These are phyloP conservation scores for Fusarium ambrosium DNA, from an alignment of 2,329 filamentous ascomycete genomes.

Conservation along the genomic window DNA sequence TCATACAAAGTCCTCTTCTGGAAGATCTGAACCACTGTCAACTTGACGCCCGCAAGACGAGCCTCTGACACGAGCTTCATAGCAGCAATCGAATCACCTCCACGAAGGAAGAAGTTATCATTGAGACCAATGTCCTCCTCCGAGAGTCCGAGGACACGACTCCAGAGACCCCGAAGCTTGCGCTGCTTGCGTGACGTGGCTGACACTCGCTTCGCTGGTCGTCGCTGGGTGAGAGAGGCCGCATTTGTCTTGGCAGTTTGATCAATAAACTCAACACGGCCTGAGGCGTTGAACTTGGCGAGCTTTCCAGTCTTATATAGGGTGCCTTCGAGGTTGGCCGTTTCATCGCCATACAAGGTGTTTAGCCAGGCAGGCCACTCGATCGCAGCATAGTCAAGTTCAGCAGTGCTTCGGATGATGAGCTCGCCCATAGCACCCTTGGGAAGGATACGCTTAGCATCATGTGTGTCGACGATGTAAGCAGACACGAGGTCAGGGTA, in stretches of 20 bases:
- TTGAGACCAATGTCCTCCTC: not conserved
- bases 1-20: not conserved
- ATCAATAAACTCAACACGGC: not conserved
- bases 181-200: not conserved
- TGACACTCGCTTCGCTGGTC: not conserved
- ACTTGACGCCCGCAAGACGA: not conserved
- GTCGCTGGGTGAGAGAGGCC: not conserved
- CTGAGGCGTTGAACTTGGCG: not conserved
- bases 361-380: constrained; percentile 49
- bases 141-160: not conserved
- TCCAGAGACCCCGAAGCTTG: not conserved
- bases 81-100: not conserved
- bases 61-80: not conserved
- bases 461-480: constrained; percentile 57
- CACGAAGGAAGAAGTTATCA: not conserved
- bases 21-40: not conserved
- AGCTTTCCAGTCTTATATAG: not conserved
- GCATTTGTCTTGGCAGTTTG: not conserved
- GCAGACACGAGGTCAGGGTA: constrained; percentile 48
- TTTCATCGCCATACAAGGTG: constrained; percentile 23
- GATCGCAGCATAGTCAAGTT: constrained; percentile 45
- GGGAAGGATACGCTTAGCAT: constrained; percentile 54
- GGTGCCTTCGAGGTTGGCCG: not conserved
- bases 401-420: constrained; percentile 52
- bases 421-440: constrained; percentile 60